A percentile compares a stretch with the other conserved stretches of the same genome.
Conservation (phyloP, 2,329 filamentous ascomycete species). For the Trichophyton benhamiae region DNA sequence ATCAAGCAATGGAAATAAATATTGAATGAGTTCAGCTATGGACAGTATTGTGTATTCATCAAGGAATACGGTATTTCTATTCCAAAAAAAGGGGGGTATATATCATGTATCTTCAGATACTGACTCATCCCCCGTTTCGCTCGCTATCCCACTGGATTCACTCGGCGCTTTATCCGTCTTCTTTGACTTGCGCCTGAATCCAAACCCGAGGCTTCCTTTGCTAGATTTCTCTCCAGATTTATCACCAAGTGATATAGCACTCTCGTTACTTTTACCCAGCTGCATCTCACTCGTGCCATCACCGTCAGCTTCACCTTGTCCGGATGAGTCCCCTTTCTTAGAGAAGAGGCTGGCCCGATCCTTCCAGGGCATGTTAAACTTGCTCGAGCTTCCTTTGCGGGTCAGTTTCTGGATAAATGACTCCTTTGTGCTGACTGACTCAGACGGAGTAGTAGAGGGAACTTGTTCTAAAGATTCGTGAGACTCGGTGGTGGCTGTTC, state of each 20-base stretch:
- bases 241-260: conserved; percentile 26
- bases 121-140: conserved; percentile 34
- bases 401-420: conserved; percentile 42
- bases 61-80: background rate
- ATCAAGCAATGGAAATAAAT: background rate
- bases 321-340: conserved; percentile 30
- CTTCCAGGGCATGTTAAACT: conserved; percentile 41
- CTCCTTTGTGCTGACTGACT: conserved; percentile 33
- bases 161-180: conserved; percentile 31
- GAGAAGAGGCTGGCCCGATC: conserved; percentile 37
- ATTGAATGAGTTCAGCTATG: background rate
- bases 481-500: conserved; percentile 36
- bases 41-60: background rate
- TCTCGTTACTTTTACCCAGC: conserved; percentile 34
- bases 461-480: conserved; percentile 38
- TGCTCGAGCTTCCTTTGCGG: conserved; percentile 39
- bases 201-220: conserved; percentile 34
- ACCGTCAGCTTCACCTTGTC: conserved; percentile 34
- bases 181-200: conserved; percentile 37
- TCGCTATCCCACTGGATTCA: conserved; percentile 30
- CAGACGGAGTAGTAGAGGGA: conserved; percentile 31
- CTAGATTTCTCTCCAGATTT: conserved; percentile 33
- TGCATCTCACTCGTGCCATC: conserved; percentile 29
- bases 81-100: conserved; percentile 4
- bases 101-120: conserved; percentile 22